A percentile compares a stretch with the other conserved stretches of the same genome.
phyloP scores from a whole-genome alignment of 1,139 yeast species.

The Kodamaea sp. region DNA sequence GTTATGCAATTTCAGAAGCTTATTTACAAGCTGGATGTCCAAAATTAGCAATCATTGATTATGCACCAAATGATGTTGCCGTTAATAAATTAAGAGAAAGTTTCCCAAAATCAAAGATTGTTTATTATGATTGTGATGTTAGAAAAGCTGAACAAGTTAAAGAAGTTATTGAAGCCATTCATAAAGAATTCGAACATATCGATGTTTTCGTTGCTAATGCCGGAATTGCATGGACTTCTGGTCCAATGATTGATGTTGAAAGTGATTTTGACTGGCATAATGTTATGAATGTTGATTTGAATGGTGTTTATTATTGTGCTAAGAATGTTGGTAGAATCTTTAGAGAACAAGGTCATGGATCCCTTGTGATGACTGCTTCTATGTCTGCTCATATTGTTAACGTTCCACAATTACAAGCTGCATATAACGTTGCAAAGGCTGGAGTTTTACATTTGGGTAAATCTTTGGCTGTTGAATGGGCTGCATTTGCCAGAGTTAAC shows the following conservation, averaged over 20 bases:
- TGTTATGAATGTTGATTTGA: constrained; percentile 42
- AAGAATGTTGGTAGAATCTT: constrained; percentile 40
- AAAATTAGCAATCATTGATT: constrained; percentile 44
- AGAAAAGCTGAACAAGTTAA: constrained; percentile 38
- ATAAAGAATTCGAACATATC: constrained; percentile 35
- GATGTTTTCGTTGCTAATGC: constrained; percentile 56
- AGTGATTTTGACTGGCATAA: constrained; percentile 45
- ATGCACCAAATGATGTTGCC: constrained; percentile 30
- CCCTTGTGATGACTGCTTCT: constrained; percentile 59
- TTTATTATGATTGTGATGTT: constrained; percentile 40
- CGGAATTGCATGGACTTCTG: constrained; percentile 46
- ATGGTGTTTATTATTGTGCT: constrained; percentile 46
- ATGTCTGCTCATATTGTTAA: constrained; percentile 66
- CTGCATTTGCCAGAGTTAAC: constrained; percentile 31
- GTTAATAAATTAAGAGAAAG: constrained; percentile 25
- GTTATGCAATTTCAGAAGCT: constrained; percentile 42
- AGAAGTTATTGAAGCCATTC: constrained; percentile 29
- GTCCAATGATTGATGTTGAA: constrained; percentile 35
- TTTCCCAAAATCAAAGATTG: constrained; percentile 31
- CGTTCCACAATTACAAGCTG: constrained; percentile 62
- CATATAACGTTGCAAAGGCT: constrained; percentile 49
- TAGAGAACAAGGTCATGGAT: constrained; percentile 41
- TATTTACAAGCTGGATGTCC: constrained; percentile 44
- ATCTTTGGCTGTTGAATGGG: constrained; percentile 33
- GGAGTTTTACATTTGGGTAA: constrained; percentile 30